These are phyloP conservation scores for Porphyrellus cyaneotinctus DNA, from an alignment of 768 basidiomycete genomes.

Conservation along the genomic window DNA sequence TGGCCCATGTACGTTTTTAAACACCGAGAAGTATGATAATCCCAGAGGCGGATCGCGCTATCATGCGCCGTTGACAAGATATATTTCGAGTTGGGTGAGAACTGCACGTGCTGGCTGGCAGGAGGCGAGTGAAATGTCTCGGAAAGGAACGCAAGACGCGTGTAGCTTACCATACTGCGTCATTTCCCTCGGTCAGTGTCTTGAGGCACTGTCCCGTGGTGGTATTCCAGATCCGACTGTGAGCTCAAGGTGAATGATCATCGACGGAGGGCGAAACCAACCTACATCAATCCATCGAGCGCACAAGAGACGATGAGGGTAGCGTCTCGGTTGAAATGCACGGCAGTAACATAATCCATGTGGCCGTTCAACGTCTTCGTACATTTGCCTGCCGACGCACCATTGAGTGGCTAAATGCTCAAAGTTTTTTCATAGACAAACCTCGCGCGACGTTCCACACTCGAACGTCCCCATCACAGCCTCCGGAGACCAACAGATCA, in stretches of 20 bases:
- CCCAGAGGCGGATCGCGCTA: conserved; percentile 90
- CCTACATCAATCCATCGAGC: conserved; percentile 89
- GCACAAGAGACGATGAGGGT: conserved; percentile 89
- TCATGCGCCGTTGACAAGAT: conserved; percentile 93
- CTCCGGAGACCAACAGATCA: conserved; percentile 87
- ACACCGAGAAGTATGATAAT: conserved; percentile 86
- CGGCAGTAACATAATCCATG: conserved; percentile 90
- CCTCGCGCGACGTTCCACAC: conserved; percentile 90
- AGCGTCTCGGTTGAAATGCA: conserved; percentile 91
- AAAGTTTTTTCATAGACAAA: conserved; percentile 24
- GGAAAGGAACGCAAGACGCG: not conserved
- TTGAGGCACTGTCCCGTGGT: conserved; percentile 92
- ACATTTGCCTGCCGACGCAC: conserved; percentile 56
- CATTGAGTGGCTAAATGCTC: not conserved
- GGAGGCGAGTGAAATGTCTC: not conserved
- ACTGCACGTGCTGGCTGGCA: conserved; percentile 80
- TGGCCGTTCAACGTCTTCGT: conserved; percentile 88
- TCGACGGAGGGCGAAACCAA: conserved; percentile 25
- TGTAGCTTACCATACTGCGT: conserved; percentile 65
- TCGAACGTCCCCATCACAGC: conserved; percentile 87
- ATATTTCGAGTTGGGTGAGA: conserved; percentile 94
- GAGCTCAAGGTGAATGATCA: not conserved
- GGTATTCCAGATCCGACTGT: conserved; percentile 93
- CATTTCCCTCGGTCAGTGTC: conserved; percentile 87
- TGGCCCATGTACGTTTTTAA: conserved; percentile 90